A percentile compares a stretch with the other conserved stretches of the same genome.
These are phyloP conservation scores for Aspergillus proliferans DNA, from an alignment of 2,329 filamentous ascomycete genomes.

Conservation along the genomic window DNA sequence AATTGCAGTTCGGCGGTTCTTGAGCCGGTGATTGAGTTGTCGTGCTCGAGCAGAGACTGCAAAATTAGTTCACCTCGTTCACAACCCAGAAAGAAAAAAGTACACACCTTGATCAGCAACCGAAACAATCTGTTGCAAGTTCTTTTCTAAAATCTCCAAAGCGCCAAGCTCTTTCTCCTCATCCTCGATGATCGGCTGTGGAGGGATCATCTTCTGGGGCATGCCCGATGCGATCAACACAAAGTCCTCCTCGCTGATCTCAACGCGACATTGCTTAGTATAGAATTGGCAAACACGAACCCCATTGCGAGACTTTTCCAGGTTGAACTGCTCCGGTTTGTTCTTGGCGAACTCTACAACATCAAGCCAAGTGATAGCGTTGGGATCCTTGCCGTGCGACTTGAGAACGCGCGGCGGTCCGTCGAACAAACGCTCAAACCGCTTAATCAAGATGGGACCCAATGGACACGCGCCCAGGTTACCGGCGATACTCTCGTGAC, in stretches of 20 bases:
- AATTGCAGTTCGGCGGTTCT: constrained; percentile 68
- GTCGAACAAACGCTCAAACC: constrained; percentile 80
- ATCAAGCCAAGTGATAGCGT: constrained; percentile 72
- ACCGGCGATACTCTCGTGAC: constrained; percentile 79
- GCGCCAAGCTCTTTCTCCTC: constrained; percentile 80
- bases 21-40: constrained; percentile 74
- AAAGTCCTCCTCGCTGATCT: constrained; percentile 85
- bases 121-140: constrained; percentile 69
- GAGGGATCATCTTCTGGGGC: constrained; percentile 73
- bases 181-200: constrained; percentile 75
- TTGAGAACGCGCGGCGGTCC: constrained; percentile 65
- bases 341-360: constrained; percentile 77
- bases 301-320: constrained; percentile 64
- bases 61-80: neutral
- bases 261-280: constrained; percentile 71
- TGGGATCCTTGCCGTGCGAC: constrained; percentile 55
- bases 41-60: constrained; percentile 63
- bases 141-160: constrained; percentile 74
- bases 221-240: constrained; percentile 76
- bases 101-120: constrained; percentile 66
- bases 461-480: constrained; percentile 78
- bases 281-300: constrained; percentile 72
- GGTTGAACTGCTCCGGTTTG: constrained; percentile 69
- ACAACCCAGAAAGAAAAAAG: neutral
- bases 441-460: constrained; percentile 74